Percentiles rank a stretch among this genome's conserved stretches.
These are phyloP conservation scores for Somion occarium DNA, from an alignment of 1,284 basidiomycete species.

Conservation along the genomic window DNA sequence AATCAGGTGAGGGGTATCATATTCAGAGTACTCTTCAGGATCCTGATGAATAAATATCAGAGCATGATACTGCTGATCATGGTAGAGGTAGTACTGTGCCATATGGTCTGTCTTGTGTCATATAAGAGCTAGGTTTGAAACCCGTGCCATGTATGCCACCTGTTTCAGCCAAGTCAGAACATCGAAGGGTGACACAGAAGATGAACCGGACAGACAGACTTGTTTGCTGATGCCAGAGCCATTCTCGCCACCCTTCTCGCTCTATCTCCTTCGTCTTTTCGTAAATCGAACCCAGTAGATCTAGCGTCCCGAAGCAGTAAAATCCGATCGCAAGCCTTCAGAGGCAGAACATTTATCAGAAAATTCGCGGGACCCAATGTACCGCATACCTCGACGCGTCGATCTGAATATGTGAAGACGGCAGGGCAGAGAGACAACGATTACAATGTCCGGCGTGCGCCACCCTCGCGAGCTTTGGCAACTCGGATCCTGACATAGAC, in stretches of 20 bases:
- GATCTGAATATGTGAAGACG: conserved; percentile 20
- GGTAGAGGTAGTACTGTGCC: conserved; percentile 17
- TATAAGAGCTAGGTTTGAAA: conserved; percentile 73
- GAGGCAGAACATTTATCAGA: neutral
- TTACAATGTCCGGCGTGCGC: conserved; percentile 22
- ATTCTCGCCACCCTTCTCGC: conserved; percentile 64
- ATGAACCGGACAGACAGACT: conserved; percentile 32
- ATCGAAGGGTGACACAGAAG: conserved; percentile 1
- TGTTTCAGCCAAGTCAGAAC: conserved; percentile 18
- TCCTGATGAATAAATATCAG: neutral
- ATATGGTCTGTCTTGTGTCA: conserved; percentile 32
- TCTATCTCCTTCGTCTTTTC: conserved; percentile 45
- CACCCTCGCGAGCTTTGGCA: conserved; percentile 11
- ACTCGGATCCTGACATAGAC: too few relatives aligned
- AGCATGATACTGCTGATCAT: conserved; percentile 3
- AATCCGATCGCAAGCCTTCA: conserved; percentile 81
- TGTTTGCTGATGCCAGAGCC: conserved; percentile 86
- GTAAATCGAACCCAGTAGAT: conserved; percentile 59
- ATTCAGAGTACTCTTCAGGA: conserved; percentile 36
- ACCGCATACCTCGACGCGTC: conserved; percentile 23
- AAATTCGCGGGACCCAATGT: neutral
- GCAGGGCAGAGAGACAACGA: conserved; percentile 25
- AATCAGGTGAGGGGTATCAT: conserved; percentile 79
- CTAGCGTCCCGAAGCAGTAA: conserved; percentile 79
- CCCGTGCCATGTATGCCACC: conserved; percentile 59